Evolutionary conservation across 163 green algal genomes (phyloP).

Genomic region (Coccomyxa subellipsoidea): DNA sequence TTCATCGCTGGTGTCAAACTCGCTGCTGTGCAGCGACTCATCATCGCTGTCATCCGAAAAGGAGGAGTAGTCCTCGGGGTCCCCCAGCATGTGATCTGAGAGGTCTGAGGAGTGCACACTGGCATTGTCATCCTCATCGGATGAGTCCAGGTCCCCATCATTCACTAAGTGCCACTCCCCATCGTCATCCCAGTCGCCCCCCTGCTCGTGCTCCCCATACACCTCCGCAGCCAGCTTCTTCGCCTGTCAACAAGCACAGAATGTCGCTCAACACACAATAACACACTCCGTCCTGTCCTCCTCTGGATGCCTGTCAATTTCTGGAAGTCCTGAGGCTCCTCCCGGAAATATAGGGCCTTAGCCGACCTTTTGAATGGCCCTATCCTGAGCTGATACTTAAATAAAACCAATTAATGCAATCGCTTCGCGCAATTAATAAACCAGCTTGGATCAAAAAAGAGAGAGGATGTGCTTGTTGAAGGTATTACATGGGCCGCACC

Average conservation of each 20-base stretch:
- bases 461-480: too few relatives aligned
- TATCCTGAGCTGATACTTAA: too few relatives aligned
- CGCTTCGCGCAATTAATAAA: too few relatives aligned
- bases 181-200: background rate
- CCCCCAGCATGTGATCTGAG: background rate
- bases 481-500: background rate
- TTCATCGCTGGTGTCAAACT: background rate
- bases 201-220: conserved; percentile 10
- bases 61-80: background rate
- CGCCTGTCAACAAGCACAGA: background rate
- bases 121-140: background rate
- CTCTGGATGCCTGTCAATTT: too few relatives aligned
- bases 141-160: background rate
- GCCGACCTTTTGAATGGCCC: too few relatives aligned
- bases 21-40: background rate
- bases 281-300: too few relatives aligned
- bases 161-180: background rate
- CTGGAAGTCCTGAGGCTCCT: too few relatives aligned
- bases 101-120: background rate
- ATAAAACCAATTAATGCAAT: too few relatives aligned
- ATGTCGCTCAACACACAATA: background rate
- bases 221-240: background rate
- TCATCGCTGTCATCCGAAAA: background rate
- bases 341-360: too few relatives aligned
- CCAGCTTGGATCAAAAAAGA: too few relatives aligned